Percentiles rank a stretch among this genome's conserved stretches.
These are phyloP conservation scores for Litsea cubeba DNA, from an alignment of 164 flowering plant species.

Conservation along the genomic window DNA sequence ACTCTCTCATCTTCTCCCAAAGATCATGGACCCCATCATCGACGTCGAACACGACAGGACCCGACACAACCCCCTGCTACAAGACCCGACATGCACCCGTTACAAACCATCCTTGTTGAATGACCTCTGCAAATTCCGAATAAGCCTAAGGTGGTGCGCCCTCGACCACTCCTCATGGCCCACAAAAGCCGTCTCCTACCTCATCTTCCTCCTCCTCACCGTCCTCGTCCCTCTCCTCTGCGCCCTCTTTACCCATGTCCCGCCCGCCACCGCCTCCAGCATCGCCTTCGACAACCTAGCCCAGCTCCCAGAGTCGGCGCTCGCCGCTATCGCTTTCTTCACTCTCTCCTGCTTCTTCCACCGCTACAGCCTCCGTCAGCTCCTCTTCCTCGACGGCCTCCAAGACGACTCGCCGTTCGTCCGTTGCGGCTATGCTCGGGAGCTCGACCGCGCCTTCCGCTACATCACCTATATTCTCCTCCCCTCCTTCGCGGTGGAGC, in stretches of 20 bases:
- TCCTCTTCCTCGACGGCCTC: constrained; percentile 63
- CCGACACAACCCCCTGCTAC: constrained; percentile 26
- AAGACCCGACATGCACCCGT: constrained; percentile 18
- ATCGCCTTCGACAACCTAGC: constrained; percentile 39
- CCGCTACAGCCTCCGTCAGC: constrained; percentile 46
- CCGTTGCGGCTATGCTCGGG: constrained; percentile 39
- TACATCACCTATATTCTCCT: constrained; percentile 40
- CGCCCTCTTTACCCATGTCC: constrained; percentile 20
- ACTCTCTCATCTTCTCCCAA: neutral
- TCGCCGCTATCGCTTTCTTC: constrained; percentile 47
- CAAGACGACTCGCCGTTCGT: constrained; percentile 41
- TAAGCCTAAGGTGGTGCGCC: constrained; percentile 52
- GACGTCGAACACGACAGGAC: neutral
- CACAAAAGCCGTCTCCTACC: constrained; percentile 34
- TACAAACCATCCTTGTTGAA: constrained; percentile 34
- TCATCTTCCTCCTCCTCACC: constrained; percentile 31
- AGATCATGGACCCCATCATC: neutral
- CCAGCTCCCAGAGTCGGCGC: constrained; percentile 55
- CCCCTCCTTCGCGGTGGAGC: constrained; percentile 51
- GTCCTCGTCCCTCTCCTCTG: constrained; percentile 32
- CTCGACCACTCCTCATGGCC: constrained; percentile 50
- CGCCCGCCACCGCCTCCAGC: constrained; percentile 20
- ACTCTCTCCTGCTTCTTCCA: constrained; percentile 46
- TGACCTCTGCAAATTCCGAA: constrained; percentile 39
- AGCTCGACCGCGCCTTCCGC: constrained; percentile 48